These are phyloP conservation scores for Magnaporthiopsis rhizophila DNA, from an alignment of 2,329 filamentous ascomycete genomes.

Conservation along the genomic window DNA sequence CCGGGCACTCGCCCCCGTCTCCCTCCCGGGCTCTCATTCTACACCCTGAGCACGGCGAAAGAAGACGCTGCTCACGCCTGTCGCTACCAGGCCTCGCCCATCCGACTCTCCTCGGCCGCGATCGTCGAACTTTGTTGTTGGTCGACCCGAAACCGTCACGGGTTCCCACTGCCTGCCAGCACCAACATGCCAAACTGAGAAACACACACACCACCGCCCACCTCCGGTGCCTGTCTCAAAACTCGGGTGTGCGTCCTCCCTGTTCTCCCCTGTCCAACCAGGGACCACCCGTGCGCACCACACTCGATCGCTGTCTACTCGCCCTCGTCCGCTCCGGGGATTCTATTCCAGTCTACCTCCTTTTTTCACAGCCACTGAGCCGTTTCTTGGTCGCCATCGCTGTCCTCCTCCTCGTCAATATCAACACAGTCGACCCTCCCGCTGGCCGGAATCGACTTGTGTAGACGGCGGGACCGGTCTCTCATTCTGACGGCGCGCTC, in stretches of 20 bases:
- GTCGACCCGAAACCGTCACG: background rate
- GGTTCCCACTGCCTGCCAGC: background rate
- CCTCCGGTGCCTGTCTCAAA: background rate
- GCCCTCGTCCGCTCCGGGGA: background rate
- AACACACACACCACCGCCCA: background rate
- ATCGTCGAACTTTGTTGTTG: background rate
- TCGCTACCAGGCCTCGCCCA: background rate
- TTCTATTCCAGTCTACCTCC: background rate
- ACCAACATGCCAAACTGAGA: slow-evolving; percentile 1
- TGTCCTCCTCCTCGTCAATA: slow-evolving; percentile 12
- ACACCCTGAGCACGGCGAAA: background rate
- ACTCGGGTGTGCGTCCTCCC: background rate
- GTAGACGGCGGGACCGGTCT: slow-evolving; percentile 19
- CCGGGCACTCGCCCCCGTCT: background rate
- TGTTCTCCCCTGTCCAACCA: background rate
- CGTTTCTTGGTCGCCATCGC: background rate
- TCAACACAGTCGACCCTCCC: slow-evolving; percentile 22
- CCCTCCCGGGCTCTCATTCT: too few species aligned
- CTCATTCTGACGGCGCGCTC: slow-evolving; percentile 8
- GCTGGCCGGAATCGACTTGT: slow-evolving; percentile 26
- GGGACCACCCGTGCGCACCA: background rate
- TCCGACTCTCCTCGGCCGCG: background rate
- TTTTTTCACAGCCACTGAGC: background rate
- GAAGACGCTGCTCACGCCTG: background rate
- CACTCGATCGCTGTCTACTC: background rate